Percentiles rank a stretch among this genome's conserved stretches.
Conservation (phyloP, 352 stramenopile species). For the Blastocystis sp. region DNA sequence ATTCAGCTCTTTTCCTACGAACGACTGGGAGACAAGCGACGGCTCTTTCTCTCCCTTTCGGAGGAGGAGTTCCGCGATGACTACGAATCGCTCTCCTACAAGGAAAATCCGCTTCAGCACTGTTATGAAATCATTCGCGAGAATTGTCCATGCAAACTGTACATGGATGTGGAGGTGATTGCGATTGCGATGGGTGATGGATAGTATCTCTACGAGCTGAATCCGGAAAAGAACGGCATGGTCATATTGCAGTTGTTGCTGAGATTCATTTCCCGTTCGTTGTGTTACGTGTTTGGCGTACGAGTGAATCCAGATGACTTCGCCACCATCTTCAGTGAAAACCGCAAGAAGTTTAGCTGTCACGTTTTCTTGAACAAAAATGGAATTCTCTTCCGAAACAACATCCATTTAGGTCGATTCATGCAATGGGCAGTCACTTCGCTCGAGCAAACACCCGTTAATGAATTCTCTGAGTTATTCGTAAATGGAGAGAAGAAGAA, state of each 20-base stretch:
- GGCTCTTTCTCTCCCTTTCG: not conserved
- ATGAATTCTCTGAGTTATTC: conserved; percentile 32
- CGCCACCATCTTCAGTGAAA: conserved; percentile 33
- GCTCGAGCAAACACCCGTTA: not conserved
- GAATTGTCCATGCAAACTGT: conserved; percentile 42
- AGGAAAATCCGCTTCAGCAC: not conserved
- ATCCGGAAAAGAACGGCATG: not conserved
- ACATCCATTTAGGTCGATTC: conserved; percentile 28
- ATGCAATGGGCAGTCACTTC: conserved; percentile 46
- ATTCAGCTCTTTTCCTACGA: conserved; percentile 49
- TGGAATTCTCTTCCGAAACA: conserved; percentile 18
- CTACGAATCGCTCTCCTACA: not conserved
- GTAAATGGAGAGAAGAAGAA: not conserved
- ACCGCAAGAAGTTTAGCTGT: conserved; percentile 26
- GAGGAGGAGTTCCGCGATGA: conserved; percentile 8
- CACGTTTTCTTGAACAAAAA: conserved; percentile 27
- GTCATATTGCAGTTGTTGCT: not conserved
- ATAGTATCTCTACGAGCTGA: conserved; percentile 10
- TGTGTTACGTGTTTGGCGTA: conserved; percentile 7
- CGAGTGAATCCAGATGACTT: not conserved
- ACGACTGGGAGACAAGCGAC: not conserved
- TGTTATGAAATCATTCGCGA: conserved; percentile 45
- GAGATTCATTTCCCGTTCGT: conserved; percentile 2
- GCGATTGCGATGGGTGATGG: not conserved
- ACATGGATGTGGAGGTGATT: conserved; percentile 44